Evolutionary conservation across 2,329 filamentous ascomycete genomes (phyloP), one percentile per base, ranked within the genome.

Genomic region (Phaeosphaeriaceae sp.): DNA sequence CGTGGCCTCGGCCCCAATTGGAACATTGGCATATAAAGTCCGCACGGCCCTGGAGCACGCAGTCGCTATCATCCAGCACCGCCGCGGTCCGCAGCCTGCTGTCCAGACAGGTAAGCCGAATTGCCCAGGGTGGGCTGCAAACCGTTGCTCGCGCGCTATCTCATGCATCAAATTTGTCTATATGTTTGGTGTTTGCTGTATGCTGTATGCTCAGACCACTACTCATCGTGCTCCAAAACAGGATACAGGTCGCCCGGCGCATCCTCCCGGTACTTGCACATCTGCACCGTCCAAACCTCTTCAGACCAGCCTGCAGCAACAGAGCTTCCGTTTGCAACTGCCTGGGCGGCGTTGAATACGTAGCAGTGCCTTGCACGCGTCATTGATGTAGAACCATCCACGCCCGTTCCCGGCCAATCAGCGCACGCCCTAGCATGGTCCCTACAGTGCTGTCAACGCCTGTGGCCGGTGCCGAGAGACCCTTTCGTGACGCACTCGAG

Each of bases 281-380:
- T 36, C 3, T 40, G 36, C 36, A 40, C 17, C 15, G 17, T 15
- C 7, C 31, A 36, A 36, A 13, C 31, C 31, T 36, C 31, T 36
- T 36, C 31, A 13, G 15, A 36, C 3, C 31, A 36, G 31, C 31
- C 31, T 36, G 31, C 31, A 36, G 31, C 31, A 36, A 36, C 11
- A 7, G 31, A 36, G 11, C 11, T 40, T 40, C 36, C 36, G 17
- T 40, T 40, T 40, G 36, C 36, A 40, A 40, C 36, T 40, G 36
- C 36, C 36, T 40, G 36, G 15, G 36, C 15, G 13, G 36, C n/a
- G 36, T 40, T n/a, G 36, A n/a, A 13, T 13, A 40, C 36, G 44
- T 46, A 56, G 48, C 52, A 53, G 60, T 57, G 62, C 41, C 56
- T 62, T 68, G 66, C 49, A 70, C 65, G 68, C 70, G 68, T 73